Evolutionary conservation across 169 alveolate species (phyloP), one percentile per base, ranked within the genome.

Genomic region (Cyclospora cayetanensis): DNA sequence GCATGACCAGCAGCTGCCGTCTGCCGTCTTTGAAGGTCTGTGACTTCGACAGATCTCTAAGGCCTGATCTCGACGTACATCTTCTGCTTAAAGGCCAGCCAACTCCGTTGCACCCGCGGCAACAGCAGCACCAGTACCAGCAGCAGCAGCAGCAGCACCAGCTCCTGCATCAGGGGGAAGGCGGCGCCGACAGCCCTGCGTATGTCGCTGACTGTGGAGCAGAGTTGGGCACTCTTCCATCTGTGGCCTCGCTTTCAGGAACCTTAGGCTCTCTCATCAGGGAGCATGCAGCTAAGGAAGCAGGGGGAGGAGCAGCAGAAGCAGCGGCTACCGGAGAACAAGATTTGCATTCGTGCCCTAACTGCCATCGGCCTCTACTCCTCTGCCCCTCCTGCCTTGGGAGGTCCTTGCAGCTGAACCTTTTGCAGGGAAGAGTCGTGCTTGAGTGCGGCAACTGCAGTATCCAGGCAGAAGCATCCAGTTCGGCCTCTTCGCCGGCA

Each of bases 351-450:
- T 52, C 77, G 0, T 83, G 90, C 65, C 90, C 90, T 11, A 83
- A 83, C 42, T 83, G 90, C 42, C 68, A 43, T 46, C 12, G 43
- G 25, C 90, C 90, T 37, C 82, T 74, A 42, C 84, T 95, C 76
- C 95, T 95, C 95, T 96, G 97, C 88, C 96, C 97, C 31, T 82
- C 74, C 42, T 95, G 98, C 90, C 95, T 87, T 90, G 93, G 93
- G 63, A 76, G 94, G 84, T 94, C 96, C 43, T 91, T 93, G 1
- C 63, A 93, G 43, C 94, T 96, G 37, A 79, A 93, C 37, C 91
- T 96, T 42, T 91, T 85, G 65, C 93, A 94, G 39, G 95, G 95
- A 37, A 70, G 68, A 66, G 95, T 92, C 25, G 93, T 94, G 77
- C 82, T 96, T 70, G 95, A 96, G 91, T 95, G 97, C 52, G 93